Conservation (phyloP, 257 asterid genomes). For the Thymus mandschuricus region DNA sequence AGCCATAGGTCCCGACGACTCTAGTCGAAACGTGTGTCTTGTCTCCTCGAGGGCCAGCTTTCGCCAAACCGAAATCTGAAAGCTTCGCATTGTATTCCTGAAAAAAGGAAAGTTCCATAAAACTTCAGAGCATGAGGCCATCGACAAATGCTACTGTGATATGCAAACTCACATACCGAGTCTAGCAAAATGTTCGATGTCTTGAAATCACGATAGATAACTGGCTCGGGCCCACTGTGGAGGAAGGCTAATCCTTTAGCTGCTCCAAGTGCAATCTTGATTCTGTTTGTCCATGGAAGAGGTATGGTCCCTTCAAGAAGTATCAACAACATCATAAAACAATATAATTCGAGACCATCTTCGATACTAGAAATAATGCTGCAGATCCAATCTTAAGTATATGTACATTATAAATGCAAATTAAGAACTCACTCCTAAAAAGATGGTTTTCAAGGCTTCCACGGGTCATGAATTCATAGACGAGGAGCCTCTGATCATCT, state of each 20-base stretch:
- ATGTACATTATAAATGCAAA: neutral
- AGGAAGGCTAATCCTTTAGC: conserved; percentile 96
- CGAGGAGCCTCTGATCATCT: conserved; percentile 94
- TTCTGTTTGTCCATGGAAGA: conserved; percentile 90
- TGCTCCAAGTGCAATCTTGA: conserved; percentile 92
- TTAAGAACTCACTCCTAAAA: conserved; percentile 69
- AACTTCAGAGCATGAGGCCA: conserved; percentile 3
- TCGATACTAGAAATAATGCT: too few species aligned
- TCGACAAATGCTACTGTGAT: neutral
- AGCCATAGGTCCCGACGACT: conserved; percentile 91
- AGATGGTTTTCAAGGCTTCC: conserved; percentile 99
- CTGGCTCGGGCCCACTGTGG: conserved; percentile 84
- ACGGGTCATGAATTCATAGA: conserved; percentile 93
- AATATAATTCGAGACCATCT: neutral
- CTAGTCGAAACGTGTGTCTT: conserved; percentile 94
- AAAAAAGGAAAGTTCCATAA: conserved; percentile 11
- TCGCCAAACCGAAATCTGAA: conserved; percentile 94
- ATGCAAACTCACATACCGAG: conserved; percentile 49
- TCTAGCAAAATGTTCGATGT: conserved; percentile 93
- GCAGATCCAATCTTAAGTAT: neutral
- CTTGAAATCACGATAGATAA: conserved; percentile 93
- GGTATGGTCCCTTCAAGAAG: conserved; percentile 84
- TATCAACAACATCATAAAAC: neutral
- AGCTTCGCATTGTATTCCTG: conserved; percentile 94
- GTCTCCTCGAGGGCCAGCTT: conserved; percentile 98